These are phyloP conservation scores for Agaricales sp. DNA, from an alignment of 1,284 basidiomycete genomes.

Conservation along the genomic window DNA sequence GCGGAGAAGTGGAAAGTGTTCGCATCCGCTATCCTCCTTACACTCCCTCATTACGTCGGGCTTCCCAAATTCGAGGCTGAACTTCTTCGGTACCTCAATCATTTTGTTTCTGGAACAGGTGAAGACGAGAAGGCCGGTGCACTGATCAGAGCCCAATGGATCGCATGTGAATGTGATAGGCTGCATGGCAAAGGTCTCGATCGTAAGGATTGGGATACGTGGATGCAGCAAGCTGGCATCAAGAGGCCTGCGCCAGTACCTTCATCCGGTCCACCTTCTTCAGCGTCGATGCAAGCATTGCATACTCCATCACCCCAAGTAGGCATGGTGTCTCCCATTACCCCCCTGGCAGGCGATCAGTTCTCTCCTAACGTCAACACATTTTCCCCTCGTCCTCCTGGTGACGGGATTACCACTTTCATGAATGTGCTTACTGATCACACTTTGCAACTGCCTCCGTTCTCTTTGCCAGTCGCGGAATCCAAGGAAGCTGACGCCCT, in stretches of 20 bases:
- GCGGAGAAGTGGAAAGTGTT: constrained; percentile 46
- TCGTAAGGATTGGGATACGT: constrained; percentile 45
- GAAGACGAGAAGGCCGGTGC: constrained; percentile 30
- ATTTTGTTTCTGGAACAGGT: constrained; percentile 47
- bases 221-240: constrained; percentile 40
- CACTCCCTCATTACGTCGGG: constrained; percentile 45
- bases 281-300: constrained; percentile 42
- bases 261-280: constrained; percentile 27
- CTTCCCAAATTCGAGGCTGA: constrained; percentile 55
- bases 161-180: constrained; percentile 52
- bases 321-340: constrained; percentile 21
- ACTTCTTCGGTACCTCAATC: constrained; percentile 51
- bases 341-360: not conserved
- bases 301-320: constrained; percentile 36
- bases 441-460: constrained; percentile 9
- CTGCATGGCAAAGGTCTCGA: constrained; percentile 45
- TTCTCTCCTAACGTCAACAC: constrained; percentile 35
- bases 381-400: constrained; percentile 53
- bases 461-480: constrained; percentile 11
- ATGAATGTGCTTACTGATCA: constrained; percentile 25
- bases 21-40: constrained; percentile 46
- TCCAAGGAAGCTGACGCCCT: not conserved
- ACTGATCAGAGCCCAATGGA: constrained; percentile 43
- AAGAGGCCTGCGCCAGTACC: constrained; percentile 19
- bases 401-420: constrained; percentile 26